These are phyloP conservation scores for Phycomyces nitens DNA, from an alignment of 192 early-diverging fungal genomes.

Conservation along the genomic window DNA sequence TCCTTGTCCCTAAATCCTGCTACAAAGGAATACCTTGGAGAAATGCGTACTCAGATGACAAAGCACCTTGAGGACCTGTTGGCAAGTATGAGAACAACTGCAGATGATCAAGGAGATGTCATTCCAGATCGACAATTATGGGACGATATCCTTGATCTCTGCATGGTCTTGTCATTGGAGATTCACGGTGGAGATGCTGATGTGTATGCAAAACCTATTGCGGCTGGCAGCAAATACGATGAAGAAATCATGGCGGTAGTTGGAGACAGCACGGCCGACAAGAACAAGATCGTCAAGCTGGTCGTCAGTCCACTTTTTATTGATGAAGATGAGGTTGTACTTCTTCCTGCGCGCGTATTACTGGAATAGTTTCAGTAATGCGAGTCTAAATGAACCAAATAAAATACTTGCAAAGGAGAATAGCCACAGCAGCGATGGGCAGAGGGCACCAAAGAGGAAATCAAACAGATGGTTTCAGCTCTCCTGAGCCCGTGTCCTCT, in stretches of 20 bases:
- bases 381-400: neutral
- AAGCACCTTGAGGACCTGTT: conserved; percentile 3
- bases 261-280: conserved; percentile 11
- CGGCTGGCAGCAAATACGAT: conserved; percentile 24
- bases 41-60: conserved; percentile 20
- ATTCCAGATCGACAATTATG: conserved; percentile 7
- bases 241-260: conserved; percentile 32
- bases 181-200: conserved; percentile 35
- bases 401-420: neutral
- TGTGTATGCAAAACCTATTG: conserved; percentile 30
- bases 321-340: conserved; percentile 32
- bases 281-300: conserved; percentile 26
- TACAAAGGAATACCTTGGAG: conserved; percentile 34
- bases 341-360: conserved; percentile 29
- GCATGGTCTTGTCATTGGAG: conserved; percentile 27
- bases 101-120: conserved; percentile 2
- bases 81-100: conserved; percentile 6
- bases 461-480: neutral
- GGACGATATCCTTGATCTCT: conserved; percentile 22
- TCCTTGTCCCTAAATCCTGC: conserved; percentile 33
- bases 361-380: conserved; percentile 16
- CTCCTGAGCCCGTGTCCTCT: neutral
- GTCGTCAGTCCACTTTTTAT: conserved; percentile 32
- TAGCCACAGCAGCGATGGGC: too few relatives aligned
- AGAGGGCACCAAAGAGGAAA: neutral